Evolutionary conservation across 345 rosid species (phyloP), one percentile per base, ranked within the genome.

Genomic region (Murraya paniculata): DNA sequence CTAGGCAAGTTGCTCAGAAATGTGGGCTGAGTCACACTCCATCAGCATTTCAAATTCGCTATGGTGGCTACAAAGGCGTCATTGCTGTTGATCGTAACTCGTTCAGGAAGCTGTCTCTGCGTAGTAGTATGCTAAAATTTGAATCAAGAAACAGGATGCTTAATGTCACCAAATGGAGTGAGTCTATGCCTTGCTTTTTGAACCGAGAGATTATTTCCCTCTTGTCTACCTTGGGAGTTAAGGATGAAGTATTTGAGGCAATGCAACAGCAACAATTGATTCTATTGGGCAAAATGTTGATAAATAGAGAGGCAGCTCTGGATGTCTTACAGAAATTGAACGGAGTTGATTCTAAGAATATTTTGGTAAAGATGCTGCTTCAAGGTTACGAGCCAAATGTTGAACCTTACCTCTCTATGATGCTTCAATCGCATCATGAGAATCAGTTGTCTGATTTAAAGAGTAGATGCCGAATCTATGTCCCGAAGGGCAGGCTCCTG

Each of bases 31-130:
- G 73, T 61, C 82, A 88, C 71, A 87, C 89, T 78, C 97, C 98
- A 62, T 95, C 98, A 62, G 99, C 98, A 41, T 95, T 95, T 88
- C 99, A 93, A 78, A 93, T 95, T 74, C 90, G 99, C 50, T 95
- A 92, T 35, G 99, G 97, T 84, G 98, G 99, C 79, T 95, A 87
- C 83, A 95, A 95, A 85, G 98, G 99, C 74, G 97, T 93, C 50
- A 83, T 95, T 78, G 94, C 93, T 4, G 91, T 95, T 76, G 98
- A 93, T 78, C 87, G 89, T 16, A 86, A 86, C 71, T 92, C 99
- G 79, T 90, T 83, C 85, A 62, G 91, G 72, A 95, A 95, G 85
- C 77, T 95, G 68, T 95, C 97, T 66, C 82, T 95, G 81, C 96
- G 98, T 58, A 64, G 78, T 61, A 93, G 98, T 77, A 95, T 95